These are phyloP conservation scores for Phyllosticta ampelicida DNA, from an alignment of 2,329 filamentous ascomycete genomes.

Conservation along the genomic window DNA sequence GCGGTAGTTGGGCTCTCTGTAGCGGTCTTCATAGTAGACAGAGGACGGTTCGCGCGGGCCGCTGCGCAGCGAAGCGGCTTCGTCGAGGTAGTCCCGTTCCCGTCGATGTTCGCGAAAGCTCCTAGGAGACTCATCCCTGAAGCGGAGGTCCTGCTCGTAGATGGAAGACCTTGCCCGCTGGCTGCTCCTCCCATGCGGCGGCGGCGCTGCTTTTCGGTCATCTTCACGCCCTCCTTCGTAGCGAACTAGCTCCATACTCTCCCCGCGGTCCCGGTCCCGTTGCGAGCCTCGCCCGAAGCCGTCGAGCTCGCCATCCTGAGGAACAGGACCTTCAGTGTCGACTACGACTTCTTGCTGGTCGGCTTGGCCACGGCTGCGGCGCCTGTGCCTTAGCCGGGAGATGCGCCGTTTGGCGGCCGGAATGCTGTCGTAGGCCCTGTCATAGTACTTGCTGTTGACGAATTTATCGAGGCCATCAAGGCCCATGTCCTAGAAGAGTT, in stretches of 20 bases:
- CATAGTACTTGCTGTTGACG: conserved; percentile 9
- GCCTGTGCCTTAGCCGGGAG: conserved; percentile 5
- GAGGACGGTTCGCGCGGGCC: neutral
- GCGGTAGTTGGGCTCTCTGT: neutral
- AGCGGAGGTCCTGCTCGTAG: neutral
- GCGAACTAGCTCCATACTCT: neutral
- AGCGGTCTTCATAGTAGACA: neutral
- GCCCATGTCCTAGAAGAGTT: conserved; percentile 5
- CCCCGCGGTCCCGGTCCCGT: neutral
- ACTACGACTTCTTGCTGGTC: neutral
- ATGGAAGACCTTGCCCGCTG: neutral
- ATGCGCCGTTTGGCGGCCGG: conserved; percentile 5
- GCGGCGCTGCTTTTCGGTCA: neutral
- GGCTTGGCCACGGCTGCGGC: conserved; percentile 3
- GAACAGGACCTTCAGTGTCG: neutral
- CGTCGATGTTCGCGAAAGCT: neutral
- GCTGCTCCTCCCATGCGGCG: neutral
- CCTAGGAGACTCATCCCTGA: neutral
- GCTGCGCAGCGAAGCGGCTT: neutral
- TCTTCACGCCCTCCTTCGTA: conserved; percentile 1
- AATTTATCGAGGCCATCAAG: conserved; percentile 4
- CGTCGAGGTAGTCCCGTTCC: neutral
- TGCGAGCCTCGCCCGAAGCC: neutral
- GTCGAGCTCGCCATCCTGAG: neutral
- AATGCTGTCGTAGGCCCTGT: conserved; percentile 4